These are phyloP conservation scores for Talaromyces thailandensis DNA, from an alignment of 495 filamentous ascomycete genomes.

Conservation along the genomic window DNA sequence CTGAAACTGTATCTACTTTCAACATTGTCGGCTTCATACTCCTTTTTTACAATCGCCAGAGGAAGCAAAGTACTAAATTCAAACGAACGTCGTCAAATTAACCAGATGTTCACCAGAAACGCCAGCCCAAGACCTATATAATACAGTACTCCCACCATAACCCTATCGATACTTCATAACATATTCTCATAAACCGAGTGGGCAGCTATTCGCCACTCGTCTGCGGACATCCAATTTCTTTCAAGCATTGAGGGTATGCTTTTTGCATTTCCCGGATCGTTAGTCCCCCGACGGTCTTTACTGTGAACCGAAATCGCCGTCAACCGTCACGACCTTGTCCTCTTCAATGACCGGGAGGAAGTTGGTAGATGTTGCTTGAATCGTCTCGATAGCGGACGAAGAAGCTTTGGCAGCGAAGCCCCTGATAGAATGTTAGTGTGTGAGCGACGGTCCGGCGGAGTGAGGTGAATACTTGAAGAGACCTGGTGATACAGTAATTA, in stretches of 20 bases:
- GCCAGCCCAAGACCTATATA: not conserved
- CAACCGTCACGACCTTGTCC: slow-evolving; percentile 50
- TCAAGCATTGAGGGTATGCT: not conserved
- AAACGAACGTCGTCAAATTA: not conserved
- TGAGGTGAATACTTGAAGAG: slow-evolving; percentile 38
- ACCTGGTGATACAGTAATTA: slow-evolving; percentile 19
- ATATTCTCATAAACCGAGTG: not conserved
- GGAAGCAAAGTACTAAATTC: not conserved
- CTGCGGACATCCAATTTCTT: not conserved
- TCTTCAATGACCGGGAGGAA: slow-evolving; percentile 68
- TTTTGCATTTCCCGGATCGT: not conserved
- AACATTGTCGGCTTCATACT: too few relatives aligned
- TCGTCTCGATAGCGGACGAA: slow-evolving; percentile 54
- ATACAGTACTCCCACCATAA: not conserved
- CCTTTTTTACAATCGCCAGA: too few relatives aligned
- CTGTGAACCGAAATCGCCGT: slow-evolving; percentile 19
- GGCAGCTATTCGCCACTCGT: not conserved
- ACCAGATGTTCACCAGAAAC: not conserved
- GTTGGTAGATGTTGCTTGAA: slow-evolving; percentile 55
- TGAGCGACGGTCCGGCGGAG: not conserved
- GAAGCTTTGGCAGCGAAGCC: slow-evolving; percentile 71
- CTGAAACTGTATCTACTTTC: not conserved
- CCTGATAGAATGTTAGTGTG: slow-evolving; percentile 32
- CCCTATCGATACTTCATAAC: not conserved
- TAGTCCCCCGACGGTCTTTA: not conserved